Evolutionary conservation across 1,284 basidiomycete species (phyloP), one percentile per base, ranked within the genome.

Genomic region (Leccinum subfulvum): DNA sequence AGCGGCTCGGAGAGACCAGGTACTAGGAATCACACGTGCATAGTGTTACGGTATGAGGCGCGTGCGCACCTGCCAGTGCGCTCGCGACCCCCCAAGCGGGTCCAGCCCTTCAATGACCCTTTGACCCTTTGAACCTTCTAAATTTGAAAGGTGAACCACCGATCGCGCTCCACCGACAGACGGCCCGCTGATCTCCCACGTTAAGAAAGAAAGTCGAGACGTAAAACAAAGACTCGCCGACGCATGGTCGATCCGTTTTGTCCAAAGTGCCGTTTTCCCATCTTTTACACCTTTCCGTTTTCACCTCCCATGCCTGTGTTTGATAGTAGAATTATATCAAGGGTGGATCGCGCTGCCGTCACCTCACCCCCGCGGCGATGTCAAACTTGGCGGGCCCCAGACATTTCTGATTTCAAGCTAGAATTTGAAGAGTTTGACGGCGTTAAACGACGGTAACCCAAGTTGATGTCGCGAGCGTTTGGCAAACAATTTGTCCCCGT

Each of bases 161-260:
- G 51, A 52, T 52, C 6, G 23, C 51, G 23, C 21, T 16, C 51
- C 44, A 35, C 51, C 14, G 64, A 53, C 44, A 9, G 18, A 53
- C 18, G 26, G 18, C 30, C 56, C 63, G 39, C 55, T 14, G 54
- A 58, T 47, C 18, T 44, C 26, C 30, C 60, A 33, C 30, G 54
- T 30, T 51, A 58, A 39, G 58, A 13, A 35, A 53, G 44, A n/a
- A 18, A 47, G 18, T 47, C 2, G n/a, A 16, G 60, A 70, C 69
- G 71, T 71, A 73, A 73, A 72, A 58, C 57, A 58, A 62, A 62
- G 63, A 58, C 69, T 47, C 69, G 39, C 69, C 69, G 69, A 70
- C 65, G 62, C 69, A 60, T 71, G 71, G 52, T 30, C 18, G 44
- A 47, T 21, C 44, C 18, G 11, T 47, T 47, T 47, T 47, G 44